Evolutionary conservation across 2,329 filamentous ascomycete species (phyloP), one percentile per base, ranked within the genome.

Genomic region (Ceratocystis alfenasii): DNA sequence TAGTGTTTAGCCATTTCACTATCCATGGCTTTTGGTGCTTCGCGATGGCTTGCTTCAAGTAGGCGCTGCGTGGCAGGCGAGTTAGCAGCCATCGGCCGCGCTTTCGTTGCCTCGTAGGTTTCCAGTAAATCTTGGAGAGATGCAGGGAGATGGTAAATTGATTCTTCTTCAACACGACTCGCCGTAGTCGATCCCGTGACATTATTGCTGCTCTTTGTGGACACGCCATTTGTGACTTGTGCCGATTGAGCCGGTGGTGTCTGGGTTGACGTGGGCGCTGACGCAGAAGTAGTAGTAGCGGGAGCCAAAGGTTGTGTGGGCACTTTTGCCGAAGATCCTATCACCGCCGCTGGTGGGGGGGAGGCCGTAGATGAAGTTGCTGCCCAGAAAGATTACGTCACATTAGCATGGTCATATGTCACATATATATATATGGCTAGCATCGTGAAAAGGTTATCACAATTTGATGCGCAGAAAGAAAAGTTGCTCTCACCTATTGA

Each of bases 111-210:
- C 74, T 97, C 92, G 72, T 92, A 96, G 0, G 92, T 91, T 67
- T 96, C 90, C 20, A 97, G 84, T 44, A 99, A 80, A 74, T 99
- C 94, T 72, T 91, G 89, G 65, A 99, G 78, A 36, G 89, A 90
- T 5, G 91, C 84, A 3, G 94, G 94, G 46, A 99, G 83, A 74
- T 97, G 92, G 75, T 93, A 99, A 71, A 96, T 88, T 12, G 89
- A 94, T 75, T 96, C 89, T 68, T 90, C 87, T 70, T 82, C 79
- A 60, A 76, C 36, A 28, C 53, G 15, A 20, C 46, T 63, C 36
- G 55, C 41, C 15, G 63, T 20, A 22, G 79, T 72, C 41, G 75
- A 74, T 8, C 22, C 22, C 5, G 48, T 15, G 44, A 53, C 6
- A n/a, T 62, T 66, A 25, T 30, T 74, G 12, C 80, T 71, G 62